Percentiles rank a stretch among this genome's conserved stretches.
Conservation (phyloP, 352 stramenopile genomes). For the Discostella stelligera region DNA sequence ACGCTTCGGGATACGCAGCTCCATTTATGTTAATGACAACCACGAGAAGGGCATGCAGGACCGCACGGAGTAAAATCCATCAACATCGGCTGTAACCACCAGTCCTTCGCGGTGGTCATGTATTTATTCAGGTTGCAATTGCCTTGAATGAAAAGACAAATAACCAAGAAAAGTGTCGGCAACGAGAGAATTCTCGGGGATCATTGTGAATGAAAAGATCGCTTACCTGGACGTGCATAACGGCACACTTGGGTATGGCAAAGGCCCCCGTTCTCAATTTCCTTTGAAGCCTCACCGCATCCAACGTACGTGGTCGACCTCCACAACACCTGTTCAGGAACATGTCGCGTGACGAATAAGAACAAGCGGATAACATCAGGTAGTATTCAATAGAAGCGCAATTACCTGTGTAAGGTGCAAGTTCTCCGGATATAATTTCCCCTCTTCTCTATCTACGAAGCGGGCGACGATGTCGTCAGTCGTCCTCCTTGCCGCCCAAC, state of each 20-base stretch:
- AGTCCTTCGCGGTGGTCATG: constrained; percentile 8
- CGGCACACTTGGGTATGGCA: constrained; percentile 43
- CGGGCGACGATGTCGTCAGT: constrained; percentile 8
- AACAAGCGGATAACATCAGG: background rate
- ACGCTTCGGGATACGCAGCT: too few relatives aligned
- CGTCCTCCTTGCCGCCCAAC: constrained; percentile 7
- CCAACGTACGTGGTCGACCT: constrained; percentile 30
- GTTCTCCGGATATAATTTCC: constrained; percentile 19
- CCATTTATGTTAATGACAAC: constrained; percentile 34
- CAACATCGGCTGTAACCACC: constrained; percentile 42
- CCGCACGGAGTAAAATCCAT: constrained; percentile 36
- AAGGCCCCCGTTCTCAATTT: constrained; percentile 13
- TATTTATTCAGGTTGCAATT: constrained; percentile 49
- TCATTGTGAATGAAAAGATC: background rate
- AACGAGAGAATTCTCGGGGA: background rate
- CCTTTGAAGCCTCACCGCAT: constrained; percentile 34
- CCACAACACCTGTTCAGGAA: constrained; percentile 3
- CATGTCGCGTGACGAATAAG: background rate
- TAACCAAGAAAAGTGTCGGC: background rate
- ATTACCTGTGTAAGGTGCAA: constrained; percentile 34
- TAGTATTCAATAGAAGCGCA: constrained; percentile 5
- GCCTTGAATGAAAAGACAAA: constrained; percentile 9
- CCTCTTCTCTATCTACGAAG: constrained; percentile 39
- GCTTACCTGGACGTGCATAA: constrained; percentile 34
- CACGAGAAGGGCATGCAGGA: constrained; percentile 32